These are phyloP conservation scores for Ehretia macrophylla DNA, from an alignment of 257 asterid genomes.

Conservation along the genomic window DNA sequence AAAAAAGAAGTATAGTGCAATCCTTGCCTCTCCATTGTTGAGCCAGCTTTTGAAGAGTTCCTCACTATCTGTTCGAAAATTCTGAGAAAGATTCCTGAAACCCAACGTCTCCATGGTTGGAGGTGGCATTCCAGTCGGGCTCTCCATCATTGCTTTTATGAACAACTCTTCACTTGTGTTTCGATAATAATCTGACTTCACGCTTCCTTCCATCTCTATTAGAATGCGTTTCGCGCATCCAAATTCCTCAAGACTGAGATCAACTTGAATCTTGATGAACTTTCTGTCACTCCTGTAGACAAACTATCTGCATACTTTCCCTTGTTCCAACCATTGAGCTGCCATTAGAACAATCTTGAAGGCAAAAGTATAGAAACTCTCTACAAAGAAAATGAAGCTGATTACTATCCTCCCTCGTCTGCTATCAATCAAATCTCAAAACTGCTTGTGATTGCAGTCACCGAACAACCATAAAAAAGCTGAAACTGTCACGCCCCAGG, in stretches of 20 bases:
- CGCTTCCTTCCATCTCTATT: constrained; percentile 65
- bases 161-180: constrained; percentile 83
- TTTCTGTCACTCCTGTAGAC: background rate
- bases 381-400: too few relatives aligned
- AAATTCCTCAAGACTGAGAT: background rate
- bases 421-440: background rate
- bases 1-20: background rate
- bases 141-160: constrained; percentile 75
- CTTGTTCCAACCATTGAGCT: too few relatives aligned
- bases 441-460: background rate
- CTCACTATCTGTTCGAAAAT: constrained; percentile 61
- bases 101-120: constrained; percentile 93
- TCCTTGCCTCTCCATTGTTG: constrained; percentile 74
- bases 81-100: constrained; percentile 58
- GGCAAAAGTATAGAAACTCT: too few relatives aligned
- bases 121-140: constrained; percentile 60
- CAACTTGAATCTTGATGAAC: background rate
- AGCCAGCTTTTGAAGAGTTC: constrained; percentile 92
- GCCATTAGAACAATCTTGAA: too few relatives aligned
- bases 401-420: too few relatives aligned
- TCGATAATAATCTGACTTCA: constrained; percentile 51
- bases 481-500: background rate
- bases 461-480: background rate
- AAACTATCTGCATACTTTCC: background rate
- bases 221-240: constrained; percentile 5